Base-by-base conservation (phyloP, 805 yeast genomes). In the Grigorovia humatica region DNA sequence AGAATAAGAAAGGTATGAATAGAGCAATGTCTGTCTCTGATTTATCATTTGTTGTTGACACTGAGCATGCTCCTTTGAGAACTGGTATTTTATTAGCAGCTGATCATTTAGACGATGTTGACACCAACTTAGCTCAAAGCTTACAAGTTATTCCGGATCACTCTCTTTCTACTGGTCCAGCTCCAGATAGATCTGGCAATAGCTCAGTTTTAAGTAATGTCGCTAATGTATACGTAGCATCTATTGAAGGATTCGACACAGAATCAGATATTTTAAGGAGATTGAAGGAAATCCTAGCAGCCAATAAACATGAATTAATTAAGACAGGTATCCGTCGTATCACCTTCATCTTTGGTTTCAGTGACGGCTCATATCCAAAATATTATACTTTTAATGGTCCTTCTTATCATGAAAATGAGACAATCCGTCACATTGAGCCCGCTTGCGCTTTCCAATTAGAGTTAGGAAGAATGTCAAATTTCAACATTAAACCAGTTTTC, bases 401-500 rank as follows among this genome's bases (percentile, higher is more conserved):
- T 49, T 77, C 77, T 41, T 93, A 85, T 67, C 63, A 61, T 40
- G 99, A 93, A 73, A 96, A 93, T 73, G 81, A 83, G 71, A 90
- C 90, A 19, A 86, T 93, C 68, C 89, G 99, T 75, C 97, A 93
- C 68, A 89, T 93, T 60, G 98, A 93, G 71, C 99, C 99, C 23
- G 96, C 98, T 44, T 77, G 91, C 63, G 98, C 99, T 49, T 93
- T 82, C 85, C 99, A 93, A 75, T 79, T 93, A 59, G 99, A 93
- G 73, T 78, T 93, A 57, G 91, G 88, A 63, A 83, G 98, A 73
- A 77, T 93, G 71, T 88, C 95, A 46, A 95, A 93, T 75, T 93
- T 93, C 74, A 83, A 88, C 73, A 88, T 91, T 72, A 88, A 85
- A 68, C 98, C 96, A 49, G 87, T 91, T 51, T 86, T 87, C 74